Evolutionary conservation across 345 rosid species (phyloP), one percentile per base, ranked within the genome.

Genomic region (Angophora floribunda): DNA sequence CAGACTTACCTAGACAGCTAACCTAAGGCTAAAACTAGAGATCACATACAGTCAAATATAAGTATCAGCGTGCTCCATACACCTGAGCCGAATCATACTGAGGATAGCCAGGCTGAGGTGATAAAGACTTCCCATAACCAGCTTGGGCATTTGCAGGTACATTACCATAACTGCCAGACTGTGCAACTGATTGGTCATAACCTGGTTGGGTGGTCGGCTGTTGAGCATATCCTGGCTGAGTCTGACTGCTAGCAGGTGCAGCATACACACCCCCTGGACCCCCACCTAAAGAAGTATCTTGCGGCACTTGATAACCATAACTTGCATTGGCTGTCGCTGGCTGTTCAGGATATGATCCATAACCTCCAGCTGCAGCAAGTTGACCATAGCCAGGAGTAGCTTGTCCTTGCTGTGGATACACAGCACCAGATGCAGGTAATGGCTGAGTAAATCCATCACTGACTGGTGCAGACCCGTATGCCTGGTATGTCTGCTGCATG

Each of bases 161-260:
- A 61, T 92, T 93, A 26, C 91, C 96, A 90, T 95, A 96, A 53
- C 92, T 92, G 70, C 90, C 90, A 7, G 97, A 79, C 44, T 94
- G 99, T 24, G 94, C 86, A 70, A 91, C 92, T 51, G 96, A 91
- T 91, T 96, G 99, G 55, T 97, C 99, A 65, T 93, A 97, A 49
- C 93, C 91, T 28, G 95, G 90, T 86, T 97, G 99, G 86, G 93
- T 88, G 65, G 94, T 88, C 50, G 95, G 87, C 59, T 95, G 91
- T 89, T 95, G 98, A 67, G 95, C 89, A 92, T 96, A 96, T 41
- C 88, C 92, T 8, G 93, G 90, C 85, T 96, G 97, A 49, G 86
- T 51, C 57, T 50, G 52, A 30, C 91, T 94, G 67, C 88, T 87
- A 49, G 93, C 86, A 85, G 93, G 89, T 78, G 95, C 94, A 85